Evolutionary conservation across 495 filamentous ascomycete species (phyloP), one percentile per base, ranked within the genome.

Genomic region (Sphaerosporella brunnea): DNA sequence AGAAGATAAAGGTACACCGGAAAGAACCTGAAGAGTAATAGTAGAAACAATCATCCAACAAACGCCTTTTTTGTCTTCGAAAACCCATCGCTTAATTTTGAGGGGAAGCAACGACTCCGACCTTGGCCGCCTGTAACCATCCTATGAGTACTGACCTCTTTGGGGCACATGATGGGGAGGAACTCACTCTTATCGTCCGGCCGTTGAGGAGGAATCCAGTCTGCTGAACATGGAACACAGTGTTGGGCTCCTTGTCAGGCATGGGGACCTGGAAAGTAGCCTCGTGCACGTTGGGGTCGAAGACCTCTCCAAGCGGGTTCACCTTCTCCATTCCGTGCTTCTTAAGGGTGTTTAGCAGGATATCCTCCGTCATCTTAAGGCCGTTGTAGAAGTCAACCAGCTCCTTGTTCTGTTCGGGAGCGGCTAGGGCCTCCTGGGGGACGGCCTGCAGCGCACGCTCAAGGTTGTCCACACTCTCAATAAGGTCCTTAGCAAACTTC

Each of bases 221-320:
- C 70, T 83, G 82, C 73, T 94, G 86, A 24, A 81, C 82, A 62
- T 80, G 77, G 67, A 96, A 88, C 51, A 94, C 82, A 36, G 75
- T 80, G 59, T 86, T 86, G 56, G 95, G 73, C 65, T 94, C 83
- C 72, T 87, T 86, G 43, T 69, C 82, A 23, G 73, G 69, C 67
- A 82, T 73, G 48, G 82, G 82, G 9, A 83, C 74, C 78, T 86
- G 82, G 69, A 96, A 97, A 23, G 80, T 86, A 36, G 90, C 90
- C 71, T 97, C 90, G 64, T 96, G 90, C 62, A 80, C 69, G 64
- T 95, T 93, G 44, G 90, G 88, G 69, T 97, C 79, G 69, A 97
- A 97, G 66, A 77, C 78, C 59, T 82, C 79, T 39, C 68, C 67
- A 15, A 77, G 65, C 26, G 84, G 83, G 59, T 92, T 78, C 63